These are phyloP conservation scores for Pseudogymnoascus pannorum DNA, from an alignment of 2,329 filamentous ascomycete genomes.

Conservation along the genomic window DNA sequence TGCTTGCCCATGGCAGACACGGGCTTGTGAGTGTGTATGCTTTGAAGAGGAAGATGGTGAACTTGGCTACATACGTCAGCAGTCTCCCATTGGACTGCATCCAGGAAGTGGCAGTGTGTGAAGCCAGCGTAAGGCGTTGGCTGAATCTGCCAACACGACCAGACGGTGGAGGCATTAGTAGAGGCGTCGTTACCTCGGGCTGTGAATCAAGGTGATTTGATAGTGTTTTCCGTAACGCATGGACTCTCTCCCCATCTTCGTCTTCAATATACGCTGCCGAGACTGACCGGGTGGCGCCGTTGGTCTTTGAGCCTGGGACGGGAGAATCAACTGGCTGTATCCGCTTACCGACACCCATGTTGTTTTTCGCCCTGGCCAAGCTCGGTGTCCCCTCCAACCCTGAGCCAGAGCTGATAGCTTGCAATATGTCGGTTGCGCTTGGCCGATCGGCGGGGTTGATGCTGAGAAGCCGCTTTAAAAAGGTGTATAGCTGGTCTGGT, in stretches of 20 bases:
- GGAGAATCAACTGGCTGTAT: constrained; percentile 29
- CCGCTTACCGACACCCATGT: constrained; percentile 18
- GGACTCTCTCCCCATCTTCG: constrained; percentile 12
- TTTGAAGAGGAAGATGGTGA: constrained; percentile 62
- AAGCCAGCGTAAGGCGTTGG: constrained; percentile 22
- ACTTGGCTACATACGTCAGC: constrained; percentile 39
- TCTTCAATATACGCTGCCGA: constrained; percentile 27
- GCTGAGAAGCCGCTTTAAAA: constrained; percentile 74
- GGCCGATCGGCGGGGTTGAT: constrained; percentile 71
- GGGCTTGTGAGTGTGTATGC: constrained; percentile 55
- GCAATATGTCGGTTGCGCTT: constrained; percentile 75
- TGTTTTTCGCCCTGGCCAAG: background rate
- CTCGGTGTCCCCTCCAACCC: background rate
- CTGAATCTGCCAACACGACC: constrained; percentile 27
- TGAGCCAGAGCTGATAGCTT: constrained; percentile 23
- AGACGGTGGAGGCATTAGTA: constrained; percentile 35
- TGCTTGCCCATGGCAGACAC: constrained; percentile 67
- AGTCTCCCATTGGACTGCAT: constrained; percentile 26
- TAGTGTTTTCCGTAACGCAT: background rate
- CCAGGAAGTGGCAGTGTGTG: constrained; percentile 32
- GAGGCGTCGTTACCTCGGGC: constrained; percentile 20
- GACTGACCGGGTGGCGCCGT: constrained; percentile 20
- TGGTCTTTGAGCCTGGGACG: constrained; percentile 21
- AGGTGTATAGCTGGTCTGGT: constrained; percentile 75
- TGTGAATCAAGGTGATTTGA: constrained; percentile 3